Percentiles rank a stretch among this genome's conserved stretches.
Evolutionary conservation across 306 rosid genomes (phyloP).

Genomic region (Lathyrus tuberosus): DNA sequence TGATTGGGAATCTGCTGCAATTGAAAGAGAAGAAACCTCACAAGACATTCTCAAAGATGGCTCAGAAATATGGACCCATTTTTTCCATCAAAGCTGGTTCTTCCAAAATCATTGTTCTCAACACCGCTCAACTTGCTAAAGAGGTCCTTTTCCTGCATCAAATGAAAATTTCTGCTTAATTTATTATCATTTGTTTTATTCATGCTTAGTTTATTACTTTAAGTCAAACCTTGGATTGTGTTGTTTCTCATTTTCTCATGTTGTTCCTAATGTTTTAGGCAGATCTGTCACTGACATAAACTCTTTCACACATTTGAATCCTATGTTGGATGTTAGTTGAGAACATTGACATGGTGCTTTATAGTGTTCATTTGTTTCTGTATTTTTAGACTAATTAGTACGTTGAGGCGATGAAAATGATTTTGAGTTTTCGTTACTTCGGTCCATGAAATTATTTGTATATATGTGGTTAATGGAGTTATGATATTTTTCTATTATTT

Average conservation of each 20-base stretch:
- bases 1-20: conserved; percentile 86
- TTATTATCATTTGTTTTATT: too few relatives aligned
- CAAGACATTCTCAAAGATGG: conserved; percentile 77
- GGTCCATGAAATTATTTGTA: not conserved
- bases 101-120: conserved; percentile 82
- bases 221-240: too few relatives aligned
- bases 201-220: too few relatives aligned
- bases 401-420: not conserved
- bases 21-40: conserved; percentile 95
- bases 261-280: too few relatives aligned
- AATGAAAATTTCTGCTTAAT: too few relatives aligned
- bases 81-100: conserved; percentile 84
- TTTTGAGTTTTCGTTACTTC: too few relatives aligned
- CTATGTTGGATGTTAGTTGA: not conserved
- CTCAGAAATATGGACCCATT: conserved; percentile 70
- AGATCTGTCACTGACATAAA: not conserved
- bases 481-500: conserved; percentile 20
- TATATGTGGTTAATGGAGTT: conserved; percentile 26
- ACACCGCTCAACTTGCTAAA: conserved; percentile 64
- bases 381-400: not conserved
- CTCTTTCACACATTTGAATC: conserved; percentile 3
- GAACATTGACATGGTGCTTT: not conserved
- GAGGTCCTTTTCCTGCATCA: conserved; percentile 52
- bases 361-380: conserved; percentile 7
- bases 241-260: too few relatives aligned